Base-by-base conservation (phyloP, 768 basidiomycete genomes). In the Boletus coccyginus region DNA sequence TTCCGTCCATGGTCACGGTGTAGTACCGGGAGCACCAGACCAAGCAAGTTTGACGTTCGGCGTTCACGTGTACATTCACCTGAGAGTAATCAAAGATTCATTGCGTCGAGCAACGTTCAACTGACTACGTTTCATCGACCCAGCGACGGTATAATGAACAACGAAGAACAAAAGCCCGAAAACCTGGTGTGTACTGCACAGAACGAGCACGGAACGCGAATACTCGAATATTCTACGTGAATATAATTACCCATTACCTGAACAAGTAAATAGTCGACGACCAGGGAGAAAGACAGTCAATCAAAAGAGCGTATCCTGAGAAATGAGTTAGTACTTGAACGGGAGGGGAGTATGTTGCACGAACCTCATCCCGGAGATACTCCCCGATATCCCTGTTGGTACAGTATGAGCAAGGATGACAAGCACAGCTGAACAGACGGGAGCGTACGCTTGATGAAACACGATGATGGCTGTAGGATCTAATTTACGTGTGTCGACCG, bases 381-480 rank as follows among this genome's bases (percentile, higher is more conserved):
- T 99, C 97, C 55, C 97, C 97, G 24, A 98, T 92, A 73, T 99
- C 97, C 46, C 94, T 97, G 46, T 44, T 32, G 16, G 9, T 8
- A 50, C 19, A 35, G 50, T 21, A 52, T 58, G 40, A 66, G 47
- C 50, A 42, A 50, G 31, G 51, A 47, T 31, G 48, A 31, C 41
- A 8, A 52, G 42, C 21, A 24, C 16, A 27, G 35, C 16, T 1
- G 40, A 44, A 27, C 17, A 29, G 55, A 48, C 45, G 29, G 35
- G 31, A 45, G 52, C 56, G 55, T 69, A 95, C 92, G 97, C 90
- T 77, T 99, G 97, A 69, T 98, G 97, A 75, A 98, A 99, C 3
- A 98, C 97, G 47, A 99, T 87, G 56, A 99, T 98, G 8, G 92
- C 86, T 24, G 95, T 98, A 24, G 97, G 97, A 69, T 98, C 97